These are phyloP conservation scores for Stephania yunnanensis DNA, from an alignment of 164 flowering plant species.

Conservation along the genomic window DNA sequence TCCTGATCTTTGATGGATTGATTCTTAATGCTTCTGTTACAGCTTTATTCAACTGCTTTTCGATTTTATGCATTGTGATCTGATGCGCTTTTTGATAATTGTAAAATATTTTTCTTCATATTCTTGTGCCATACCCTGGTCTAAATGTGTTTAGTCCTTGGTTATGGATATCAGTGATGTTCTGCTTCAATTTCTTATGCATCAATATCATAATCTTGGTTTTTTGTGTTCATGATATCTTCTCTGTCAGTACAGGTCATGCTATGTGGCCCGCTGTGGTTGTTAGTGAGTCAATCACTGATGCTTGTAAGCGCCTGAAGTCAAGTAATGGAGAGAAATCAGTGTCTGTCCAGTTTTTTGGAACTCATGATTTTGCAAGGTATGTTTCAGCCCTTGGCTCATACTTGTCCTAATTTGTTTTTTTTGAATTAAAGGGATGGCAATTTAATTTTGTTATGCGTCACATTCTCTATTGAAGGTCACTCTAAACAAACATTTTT, in stretches of 20 bases:
- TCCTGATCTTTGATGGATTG: background rate
- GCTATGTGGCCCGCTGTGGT: slow-evolving; percentile 96
- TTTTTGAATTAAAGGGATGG: background rate
- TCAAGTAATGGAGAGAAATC: slow-evolving; percentile 47
- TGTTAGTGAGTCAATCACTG: slow-evolving; percentile 55
- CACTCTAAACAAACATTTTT: background rate
- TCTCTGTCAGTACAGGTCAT: slow-evolving; percentile 48
- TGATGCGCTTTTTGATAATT: background rate
- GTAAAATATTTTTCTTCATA: background rate
- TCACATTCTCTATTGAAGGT: background rate
- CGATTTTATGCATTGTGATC: background rate
- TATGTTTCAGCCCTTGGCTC: slow-evolving; percentile 17
- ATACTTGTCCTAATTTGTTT: background rate
- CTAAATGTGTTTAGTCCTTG: background rate
- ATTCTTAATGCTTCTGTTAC: background rate
- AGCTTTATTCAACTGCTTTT: background rate
- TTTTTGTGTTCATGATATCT: background rate
- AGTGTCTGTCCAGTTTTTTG: slow-evolving; percentile 90
- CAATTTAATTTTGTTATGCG: background rate
- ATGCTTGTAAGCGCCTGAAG: slow-evolving; percentile 39
- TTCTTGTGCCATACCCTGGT: background rate
- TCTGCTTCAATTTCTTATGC: background rate
- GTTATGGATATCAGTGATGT: background rate
- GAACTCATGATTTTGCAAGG: slow-evolving; percentile 99
- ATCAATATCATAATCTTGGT: background rate